Evolutionary conservation across 345 rosid species (phyloP).

Genomic region (Angophora floribunda): DNA sequence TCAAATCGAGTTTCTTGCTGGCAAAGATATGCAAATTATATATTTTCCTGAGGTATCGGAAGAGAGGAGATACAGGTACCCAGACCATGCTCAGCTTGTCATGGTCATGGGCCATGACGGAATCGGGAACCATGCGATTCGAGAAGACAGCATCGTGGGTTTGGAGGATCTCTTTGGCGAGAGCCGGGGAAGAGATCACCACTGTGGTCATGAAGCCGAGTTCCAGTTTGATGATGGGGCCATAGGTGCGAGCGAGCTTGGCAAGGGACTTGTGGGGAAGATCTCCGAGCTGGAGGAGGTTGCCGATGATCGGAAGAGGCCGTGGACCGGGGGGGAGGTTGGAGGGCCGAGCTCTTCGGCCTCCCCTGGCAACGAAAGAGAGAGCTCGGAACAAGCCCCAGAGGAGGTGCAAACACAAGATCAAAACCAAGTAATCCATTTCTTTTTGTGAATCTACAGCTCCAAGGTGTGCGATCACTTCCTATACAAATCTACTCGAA

Average conservation of each 20-base stretch:
- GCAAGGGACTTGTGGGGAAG: conserved; percentile 20
- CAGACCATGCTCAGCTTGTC: conserved; percentile 11
- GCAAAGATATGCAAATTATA: conserved; percentile 9
- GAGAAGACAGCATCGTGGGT: conserved; percentile 19
- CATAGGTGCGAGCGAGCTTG: conserved; percentile 20
- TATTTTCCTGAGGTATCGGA: conserved; percentile 26
- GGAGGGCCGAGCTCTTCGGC: not conserved
- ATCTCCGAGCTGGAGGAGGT: not conserved
- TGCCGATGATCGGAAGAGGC: not conserved
- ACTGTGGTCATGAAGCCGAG: conserved; percentile 22
- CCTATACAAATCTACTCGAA: not conserved
- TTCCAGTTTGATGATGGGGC: conserved; percentile 23
- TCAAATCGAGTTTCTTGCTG: conserved; percentile 15
- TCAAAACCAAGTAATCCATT: not conserved
- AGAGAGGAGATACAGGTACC: conserved; percentile 18
- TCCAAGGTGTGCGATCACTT: not conserved
- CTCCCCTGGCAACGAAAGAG: not conserved
- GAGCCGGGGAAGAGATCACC: conserved; percentile 16
- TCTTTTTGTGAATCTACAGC: not conserved
- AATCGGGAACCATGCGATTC: conserved; percentile 5
- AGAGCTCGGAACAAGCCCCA: not conserved
- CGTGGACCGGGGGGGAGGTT: not conserved
- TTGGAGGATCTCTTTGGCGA: conserved; percentile 35
- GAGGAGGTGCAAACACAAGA: not conserved
- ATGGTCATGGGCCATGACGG: conserved; percentile 10